Conservation (phyloP, 345 rosid species). For the Trapa bicornis region DNA sequence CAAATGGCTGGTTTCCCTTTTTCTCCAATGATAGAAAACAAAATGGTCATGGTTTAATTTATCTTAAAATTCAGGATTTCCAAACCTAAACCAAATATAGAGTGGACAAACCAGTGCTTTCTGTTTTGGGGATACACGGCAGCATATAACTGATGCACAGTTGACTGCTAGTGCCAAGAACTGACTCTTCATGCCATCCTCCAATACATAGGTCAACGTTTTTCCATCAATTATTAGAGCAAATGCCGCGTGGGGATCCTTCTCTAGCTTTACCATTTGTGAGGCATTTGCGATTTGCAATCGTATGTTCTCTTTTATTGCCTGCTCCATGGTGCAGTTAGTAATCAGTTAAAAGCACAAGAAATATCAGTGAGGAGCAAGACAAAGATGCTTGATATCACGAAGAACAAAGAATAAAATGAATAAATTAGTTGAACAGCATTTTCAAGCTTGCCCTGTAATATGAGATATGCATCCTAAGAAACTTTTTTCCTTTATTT, state of each 20-base stretch:
- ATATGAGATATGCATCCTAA: no score
- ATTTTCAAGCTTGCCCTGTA: no score
- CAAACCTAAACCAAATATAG: not conserved
- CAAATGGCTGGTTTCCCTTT: not conserved
- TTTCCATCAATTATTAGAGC: slow-evolving; percentile 94
- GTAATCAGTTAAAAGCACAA: slow-evolving; percentile 11
- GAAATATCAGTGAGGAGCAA: not conserved
- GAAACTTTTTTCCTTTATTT: no score
- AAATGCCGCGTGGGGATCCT: slow-evolving; percentile 94
- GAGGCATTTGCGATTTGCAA: slow-evolving; percentile 71
- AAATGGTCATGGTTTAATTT: no score
- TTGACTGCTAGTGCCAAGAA: slow-evolving; percentile 79
- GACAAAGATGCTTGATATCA: no score
- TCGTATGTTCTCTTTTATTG: slow-evolving; percentile 51
- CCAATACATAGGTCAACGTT: slow-evolving; percentile 72
- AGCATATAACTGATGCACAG: slow-evolving; percentile 96
- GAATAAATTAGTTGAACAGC: no score
- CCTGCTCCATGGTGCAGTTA: slow-evolving; percentile 37
- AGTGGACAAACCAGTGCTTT: slow-evolving; percentile 65
- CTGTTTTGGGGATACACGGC: slow-evolving; percentile 99
- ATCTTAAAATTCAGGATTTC: not conserved
- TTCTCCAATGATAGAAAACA: not conserved
- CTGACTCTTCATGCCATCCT: slow-evolving; percentile 68
- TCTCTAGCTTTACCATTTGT: slow-evolving; percentile 82
- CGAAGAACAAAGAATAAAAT: no score